Evolutionary conservation across 2,329 filamentous ascomycete species (phyloP).

Genomic region (Epichloe sp.): DNA sequence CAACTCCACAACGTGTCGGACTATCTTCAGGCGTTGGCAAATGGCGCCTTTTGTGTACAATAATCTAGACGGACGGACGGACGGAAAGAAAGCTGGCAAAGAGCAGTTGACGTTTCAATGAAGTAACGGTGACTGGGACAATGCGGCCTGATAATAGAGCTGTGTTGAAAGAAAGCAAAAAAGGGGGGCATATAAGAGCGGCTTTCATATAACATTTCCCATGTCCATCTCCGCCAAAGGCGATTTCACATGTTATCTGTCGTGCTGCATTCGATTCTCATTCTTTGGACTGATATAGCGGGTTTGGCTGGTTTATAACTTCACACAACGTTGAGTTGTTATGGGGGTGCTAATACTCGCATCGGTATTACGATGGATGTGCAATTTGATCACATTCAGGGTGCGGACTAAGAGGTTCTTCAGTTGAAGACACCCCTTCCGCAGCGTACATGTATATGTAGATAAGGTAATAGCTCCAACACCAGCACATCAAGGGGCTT

Average conservation of each 20-base stretch:
- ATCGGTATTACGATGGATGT: background rate
- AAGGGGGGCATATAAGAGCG: slow-evolving; percentile 12
- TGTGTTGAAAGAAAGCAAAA: slow-evolving; percentile 6
- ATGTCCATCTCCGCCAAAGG: slow-evolving; percentile 18
- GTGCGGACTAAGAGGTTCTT: no score
- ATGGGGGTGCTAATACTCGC: background rate
- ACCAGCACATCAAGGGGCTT: no score
- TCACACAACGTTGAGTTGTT: background rate
- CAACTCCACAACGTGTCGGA: background rate
- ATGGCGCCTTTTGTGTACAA: slow-evolving; percentile 4
- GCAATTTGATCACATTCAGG: no score
- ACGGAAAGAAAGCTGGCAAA: background rate
- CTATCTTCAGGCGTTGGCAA: background rate
- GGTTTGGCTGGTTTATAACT: background rate
- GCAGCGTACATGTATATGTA: no score
- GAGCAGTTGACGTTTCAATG: background rate
- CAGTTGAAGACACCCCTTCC: no score
- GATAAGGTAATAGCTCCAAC: no score
- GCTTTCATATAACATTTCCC: slow-evolving; percentile 5
- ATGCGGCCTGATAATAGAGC: background rate
- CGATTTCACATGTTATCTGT: slow-evolving; percentile 16
- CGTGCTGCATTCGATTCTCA: slow-evolving; percentile 11
- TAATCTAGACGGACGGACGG: background rate
- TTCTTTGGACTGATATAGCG: slow-evolving; percentile 10
- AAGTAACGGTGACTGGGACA: background rate